These are phyloP conservation scores for Rostrohypoxylon terebratum DNA, from an alignment of 495 filamentous ascomycete species.

Conservation along the genomic window DNA sequence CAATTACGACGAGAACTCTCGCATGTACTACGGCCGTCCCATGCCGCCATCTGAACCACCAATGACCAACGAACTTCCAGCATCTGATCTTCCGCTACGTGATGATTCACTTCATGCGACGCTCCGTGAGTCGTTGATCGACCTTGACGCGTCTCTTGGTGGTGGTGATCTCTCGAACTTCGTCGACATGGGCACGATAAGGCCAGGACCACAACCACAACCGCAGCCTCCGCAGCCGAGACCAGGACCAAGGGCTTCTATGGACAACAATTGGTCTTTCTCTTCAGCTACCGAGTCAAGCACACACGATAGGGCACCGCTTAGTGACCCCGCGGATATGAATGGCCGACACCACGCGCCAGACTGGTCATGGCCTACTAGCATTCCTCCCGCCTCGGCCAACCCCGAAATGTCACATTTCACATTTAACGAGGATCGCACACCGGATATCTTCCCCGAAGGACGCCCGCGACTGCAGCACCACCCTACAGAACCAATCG, in stretches of 20 bases:
- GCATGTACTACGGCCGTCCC: constrained; percentile 60
- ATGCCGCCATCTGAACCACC: constrained; percentile 47
- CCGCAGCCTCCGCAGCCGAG: constrained; percentile 31
- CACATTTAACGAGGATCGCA: constrained; percentile 53
- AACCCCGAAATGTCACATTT: constrained; percentile 64
- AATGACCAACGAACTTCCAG: constrained; percentile 33
- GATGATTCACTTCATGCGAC: constrained; percentile 63
- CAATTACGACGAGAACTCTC: constrained; percentile 67
- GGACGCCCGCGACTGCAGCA: constrained; percentile 61
- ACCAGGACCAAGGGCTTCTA: constrained; percentile 53
- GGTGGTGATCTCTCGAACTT: constrained; percentile 64
- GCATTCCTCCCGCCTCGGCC: constrained; percentile 61
- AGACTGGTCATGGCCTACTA: constrained; percentile 72
- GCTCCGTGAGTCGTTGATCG: constrained; percentile 67
- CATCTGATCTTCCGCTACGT: constrained; percentile 66
- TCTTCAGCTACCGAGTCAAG: constrained; percentile 53
- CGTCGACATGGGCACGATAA: constrained; percentile 70
- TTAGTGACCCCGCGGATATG: constrained; percentile 62
- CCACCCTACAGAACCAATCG: constrained; percentile 62
- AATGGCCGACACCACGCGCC: constrained; percentile 63
- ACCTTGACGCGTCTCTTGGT: constrained; percentile 65
- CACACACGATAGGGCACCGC: constrained; percentile 60
- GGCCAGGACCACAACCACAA: constrained; percentile 49
- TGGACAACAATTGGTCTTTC: constrained; percentile 57
- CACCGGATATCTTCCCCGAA: constrained; percentile 46